Evolutionary conservation across 2,329 filamentous ascomycete species (phyloP).

Genomic region (Nemania sp.): DNA sequence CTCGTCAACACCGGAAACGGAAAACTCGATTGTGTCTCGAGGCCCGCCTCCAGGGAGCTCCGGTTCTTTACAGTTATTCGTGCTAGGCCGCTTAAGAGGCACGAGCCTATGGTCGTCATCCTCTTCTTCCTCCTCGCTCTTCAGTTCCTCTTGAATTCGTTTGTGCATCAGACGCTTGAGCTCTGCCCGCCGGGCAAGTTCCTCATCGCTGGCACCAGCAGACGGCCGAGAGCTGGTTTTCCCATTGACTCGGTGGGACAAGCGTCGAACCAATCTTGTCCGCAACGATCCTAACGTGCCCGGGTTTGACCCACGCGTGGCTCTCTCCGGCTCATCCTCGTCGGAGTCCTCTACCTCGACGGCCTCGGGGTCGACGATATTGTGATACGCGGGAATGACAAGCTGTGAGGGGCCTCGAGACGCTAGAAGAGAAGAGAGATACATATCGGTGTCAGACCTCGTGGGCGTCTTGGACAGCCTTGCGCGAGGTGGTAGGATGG

Average conservation of each 20-base stretch:
- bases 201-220: slow-evolving; percentile 55
- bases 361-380: slow-evolving; percentile 38
- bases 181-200: slow-evolving; percentile 59
- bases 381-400: slow-evolving; percentile 34
- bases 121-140: slow-evolving; percentile 52
- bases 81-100: slow-evolving; percentile 33
- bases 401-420: slow-evolving; percentile 31
- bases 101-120: slow-evolving; percentile 38
- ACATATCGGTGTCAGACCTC: slow-evolving; percentile 30
- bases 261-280: slow-evolving; percentile 49
- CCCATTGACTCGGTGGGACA: slow-evolving; percentile 50
- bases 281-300: slow-evolving; percentile 52
- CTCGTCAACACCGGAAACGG: slow-evolving; percentile 36
- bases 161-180: slow-evolving; percentile 59
- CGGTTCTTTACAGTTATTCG: slow-evolving; percentile 36
- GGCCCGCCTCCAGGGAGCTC: slow-evolving; percentile 48
- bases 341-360: slow-evolving; percentile 50
- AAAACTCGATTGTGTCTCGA: slow-evolving; percentile 56
- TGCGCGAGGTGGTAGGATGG: slow-evolving; percentile 32
- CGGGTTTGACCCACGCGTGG: slow-evolving; percentile 36
- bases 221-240: slow-evolving; percentile 48
- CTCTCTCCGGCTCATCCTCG: slow-evolving; percentile 29
- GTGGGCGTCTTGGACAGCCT: slow-evolving; percentile 31
- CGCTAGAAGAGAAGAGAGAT: slow-evolving; percentile 27
- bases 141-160: slow-evolving; percentile 62